These are phyloP conservation scores for Cryptococcus floricola DNA, from an alignment of 1,284 basidiomycete genomes.

Conservation along the genomic window DNA sequence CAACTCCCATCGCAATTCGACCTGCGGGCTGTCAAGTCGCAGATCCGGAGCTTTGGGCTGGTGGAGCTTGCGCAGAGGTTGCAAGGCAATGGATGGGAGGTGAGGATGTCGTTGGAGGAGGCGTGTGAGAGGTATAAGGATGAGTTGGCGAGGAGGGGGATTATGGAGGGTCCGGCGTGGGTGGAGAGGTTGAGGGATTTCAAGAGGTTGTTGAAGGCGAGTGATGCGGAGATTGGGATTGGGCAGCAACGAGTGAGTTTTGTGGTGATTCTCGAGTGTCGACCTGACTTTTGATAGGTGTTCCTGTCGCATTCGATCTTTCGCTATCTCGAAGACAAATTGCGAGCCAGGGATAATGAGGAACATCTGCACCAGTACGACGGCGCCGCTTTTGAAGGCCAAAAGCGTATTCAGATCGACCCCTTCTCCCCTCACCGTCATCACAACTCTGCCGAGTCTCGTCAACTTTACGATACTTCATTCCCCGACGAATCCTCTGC, in stretches of 20 bases:
- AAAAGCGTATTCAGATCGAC: constrained; percentile 65
- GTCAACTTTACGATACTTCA: constrained; percentile 50
- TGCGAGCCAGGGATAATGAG: constrained; percentile 76
- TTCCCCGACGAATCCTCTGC: constrained; percentile 43
- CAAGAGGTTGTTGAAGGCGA: constrained; percentile 62
- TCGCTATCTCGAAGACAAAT: constrained; percentile 81
- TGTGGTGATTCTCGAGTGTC: not conserved
- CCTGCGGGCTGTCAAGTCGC: constrained; percentile 83
- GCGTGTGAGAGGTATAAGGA: constrained; percentile 78
- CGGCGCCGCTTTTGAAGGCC: constrained; percentile 47
- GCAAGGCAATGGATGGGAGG: constrained; percentile 62
- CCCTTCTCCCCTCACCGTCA: constrained; percentile 66
- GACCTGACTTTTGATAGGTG: constrained; percentile 56
- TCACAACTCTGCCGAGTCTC: constrained; percentile 50
- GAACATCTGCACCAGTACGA: constrained; percentile 71
- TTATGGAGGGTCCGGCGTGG: constrained; percentile 45
- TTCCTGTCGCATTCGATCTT: constrained; percentile 86
- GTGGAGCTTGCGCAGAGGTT: constrained; percentile 71
- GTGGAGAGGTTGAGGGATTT: constrained; percentile 48
- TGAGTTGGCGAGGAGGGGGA: constrained; percentile 49
- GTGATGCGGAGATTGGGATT: constrained; percentile 69
- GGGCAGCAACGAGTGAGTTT: constrained; percentile 70
- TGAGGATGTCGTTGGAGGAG: constrained; percentile 80
- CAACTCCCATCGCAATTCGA: constrained; percentile 92
- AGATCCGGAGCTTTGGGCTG: constrained; percentile 77